A percentile compares a stretch with the other conserved stretches of the same genome.
Evolutionary conservation across 495 filamentous ascomycete species (phyloP).

Genomic region (Trichoderma parareesei): DNA sequence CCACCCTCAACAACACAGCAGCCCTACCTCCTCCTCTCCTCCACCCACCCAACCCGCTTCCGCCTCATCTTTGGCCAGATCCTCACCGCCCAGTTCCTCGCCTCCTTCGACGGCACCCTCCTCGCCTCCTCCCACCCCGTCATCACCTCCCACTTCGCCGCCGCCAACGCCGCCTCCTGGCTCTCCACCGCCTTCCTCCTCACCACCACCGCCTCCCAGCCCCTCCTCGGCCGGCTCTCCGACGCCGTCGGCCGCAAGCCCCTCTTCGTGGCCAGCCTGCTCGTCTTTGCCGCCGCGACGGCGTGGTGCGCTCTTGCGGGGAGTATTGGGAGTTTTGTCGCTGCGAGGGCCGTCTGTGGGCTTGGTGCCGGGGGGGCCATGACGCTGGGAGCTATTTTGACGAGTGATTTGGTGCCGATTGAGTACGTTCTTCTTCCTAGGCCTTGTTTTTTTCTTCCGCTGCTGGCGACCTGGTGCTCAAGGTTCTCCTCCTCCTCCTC

Average conservation of each 20-base stretch:
- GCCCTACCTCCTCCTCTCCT: conserved; percentile 25
- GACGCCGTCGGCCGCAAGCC: conserved; percentile 65
- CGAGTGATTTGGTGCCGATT: conserved; percentile 67
- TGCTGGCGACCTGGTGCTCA: not conserved
- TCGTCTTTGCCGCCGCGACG: conserved; percentile 57
- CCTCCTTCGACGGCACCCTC: conserved; percentile 64
- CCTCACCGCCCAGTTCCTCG: conserved; percentile 31
- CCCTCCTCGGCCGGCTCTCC: conserved; percentile 62
- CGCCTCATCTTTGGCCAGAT: conserved; percentile 32
- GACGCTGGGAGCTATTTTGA: conserved; percentile 63
- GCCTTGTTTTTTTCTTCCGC: not conserved
- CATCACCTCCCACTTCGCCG: conserved; percentile 70
- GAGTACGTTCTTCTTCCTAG: conserved; percentile 39
- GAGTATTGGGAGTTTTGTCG: conserved; percentile 64
- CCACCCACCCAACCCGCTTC: conserved; percentile 28
- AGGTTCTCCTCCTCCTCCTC: no score
- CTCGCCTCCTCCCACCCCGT: conserved; percentile 79
- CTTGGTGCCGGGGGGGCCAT: conserved; percentile 67
- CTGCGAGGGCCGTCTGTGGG: conserved; percentile 64
- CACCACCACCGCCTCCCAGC: conserved; percentile 68
- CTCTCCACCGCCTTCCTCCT: conserved; percentile 70
- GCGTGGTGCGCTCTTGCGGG: conserved; percentile 65
- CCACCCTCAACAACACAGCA: conserved; percentile 4
- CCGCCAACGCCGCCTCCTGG: conserved; percentile 72
- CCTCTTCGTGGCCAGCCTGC: conserved; percentile 56